These are phyloP conservation scores for Passiflora organensis DNA, from an alignment of 345 rosid genomes.

Conservation along the genomic window DNA sequence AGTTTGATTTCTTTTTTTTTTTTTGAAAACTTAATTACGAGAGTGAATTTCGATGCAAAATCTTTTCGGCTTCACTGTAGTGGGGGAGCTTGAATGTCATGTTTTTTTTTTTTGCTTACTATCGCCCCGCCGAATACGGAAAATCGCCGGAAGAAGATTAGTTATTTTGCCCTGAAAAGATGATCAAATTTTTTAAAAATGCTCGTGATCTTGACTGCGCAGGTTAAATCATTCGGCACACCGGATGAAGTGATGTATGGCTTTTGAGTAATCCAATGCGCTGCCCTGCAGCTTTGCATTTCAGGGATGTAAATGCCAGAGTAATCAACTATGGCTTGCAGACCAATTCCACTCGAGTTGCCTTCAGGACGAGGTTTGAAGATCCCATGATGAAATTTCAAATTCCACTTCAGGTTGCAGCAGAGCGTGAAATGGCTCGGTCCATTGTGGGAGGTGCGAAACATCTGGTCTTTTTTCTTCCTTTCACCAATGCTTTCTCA, in stretches of 20 bases:
- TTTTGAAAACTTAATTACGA: no score
- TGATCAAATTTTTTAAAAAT: no score
- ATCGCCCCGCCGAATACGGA: no score
- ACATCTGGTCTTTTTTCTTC: no score
- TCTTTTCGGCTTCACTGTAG: no score
- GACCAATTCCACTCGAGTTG: constrained; percentile 68
- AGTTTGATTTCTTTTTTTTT: no score
- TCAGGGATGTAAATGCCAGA: constrained; percentile 44
- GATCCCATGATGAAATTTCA: constrained; percentile 87
- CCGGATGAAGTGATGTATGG: constrained; percentile 57
- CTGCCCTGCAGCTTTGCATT: constrained; percentile 77
- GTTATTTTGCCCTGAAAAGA: no score
- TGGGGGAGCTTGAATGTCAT: no score
- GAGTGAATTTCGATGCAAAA: no score
- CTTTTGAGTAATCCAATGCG: constrained; percentile 48
- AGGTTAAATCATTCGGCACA: constrained; percentile 59
- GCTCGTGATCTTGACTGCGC: constrained; percentile 2
- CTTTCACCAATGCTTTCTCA: no score
- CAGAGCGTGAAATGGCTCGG: constrained; percentile 91
- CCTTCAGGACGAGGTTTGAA: constrained; percentile 47
- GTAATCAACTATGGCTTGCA: constrained; percentile 76
- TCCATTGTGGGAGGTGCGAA: constrained; percentile 61
- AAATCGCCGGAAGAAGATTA: no score
- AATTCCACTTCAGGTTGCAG: constrained; percentile 84
- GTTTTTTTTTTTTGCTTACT: no score